Evolutionary conservation across 441 rosid genomes (phyloP), one percentile per base, ranked within the genome.

Genomic region (Heliophila coronopifolia): DNA sequence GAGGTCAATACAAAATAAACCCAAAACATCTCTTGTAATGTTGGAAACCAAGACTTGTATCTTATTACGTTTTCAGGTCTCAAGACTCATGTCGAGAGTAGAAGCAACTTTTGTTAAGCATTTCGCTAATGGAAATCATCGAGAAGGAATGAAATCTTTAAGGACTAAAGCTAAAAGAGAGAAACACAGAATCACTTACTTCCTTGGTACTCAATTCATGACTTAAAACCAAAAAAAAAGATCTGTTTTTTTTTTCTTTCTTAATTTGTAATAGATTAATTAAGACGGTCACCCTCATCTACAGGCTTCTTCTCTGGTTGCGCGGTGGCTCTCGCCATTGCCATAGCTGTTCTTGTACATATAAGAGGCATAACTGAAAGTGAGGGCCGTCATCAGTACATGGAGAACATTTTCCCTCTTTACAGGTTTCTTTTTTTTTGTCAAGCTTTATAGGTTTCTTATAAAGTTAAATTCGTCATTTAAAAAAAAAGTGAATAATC

Each of bases 331-430:
- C 88, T 85, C 9, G 46, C 71, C 20, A 55, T 72, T 24, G 77
- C 87, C 10, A 60, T 81, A 51, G 16, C 54, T 13, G 67, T 76
- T 50, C 40, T 72, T 48, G 52, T 85, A 58, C 90, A 74, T 46
- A 75, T 77, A 23, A 76, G 87, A 66, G 40, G 72, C 61, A 5
- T 85, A 45, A 65, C 75, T 5, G 28, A 61, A 11, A 76, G 80
- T 36, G 47, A 56, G 8, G 84, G 80, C 2, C 36, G 77, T 1
- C 54, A 68, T 34, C 52, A 58, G 24, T 85, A 89, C 45, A 89
- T 83, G 97, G 79, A 69, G 38, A 89, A 72, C 58, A 81, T 85
- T 34, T 89, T 89, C 48, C 93, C 90, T 34, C 84, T 89, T 22
- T 83, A 85, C 64, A 74, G 86, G 94, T 77, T 11, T 2, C n/a